Evolutionary conservation across 2,329 filamentous ascomycete species (phyloP).

Genomic region (Alternaria viburni): DNA sequence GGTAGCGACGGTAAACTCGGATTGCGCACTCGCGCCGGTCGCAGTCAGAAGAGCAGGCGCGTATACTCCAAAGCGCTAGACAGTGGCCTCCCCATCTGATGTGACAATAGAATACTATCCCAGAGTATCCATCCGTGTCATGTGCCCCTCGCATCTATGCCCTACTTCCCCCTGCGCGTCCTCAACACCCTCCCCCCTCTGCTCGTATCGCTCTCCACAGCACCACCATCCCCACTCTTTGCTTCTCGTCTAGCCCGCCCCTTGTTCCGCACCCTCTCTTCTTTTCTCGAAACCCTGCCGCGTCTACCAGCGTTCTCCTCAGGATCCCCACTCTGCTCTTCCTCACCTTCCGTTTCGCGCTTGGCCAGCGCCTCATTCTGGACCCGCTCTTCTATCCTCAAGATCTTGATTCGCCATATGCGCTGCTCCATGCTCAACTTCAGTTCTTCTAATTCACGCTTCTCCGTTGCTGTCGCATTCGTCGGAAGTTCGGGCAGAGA

Average conservation of each 20-base stretch:
- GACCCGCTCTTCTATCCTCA: slow-evolving; percentile 2
- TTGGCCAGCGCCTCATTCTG: background rate
- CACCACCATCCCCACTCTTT: background rate
- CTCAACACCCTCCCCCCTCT: background rate
- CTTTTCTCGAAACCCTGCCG: background rate
- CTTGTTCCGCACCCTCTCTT: background rate
- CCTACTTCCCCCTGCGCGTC: background rate
- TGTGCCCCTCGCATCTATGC: accelerated
- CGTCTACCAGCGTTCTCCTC: background rate
- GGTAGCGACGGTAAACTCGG: too few species aligned
- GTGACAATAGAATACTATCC: background rate
- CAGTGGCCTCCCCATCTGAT: background rate
- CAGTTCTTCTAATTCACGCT: slow-evolving; percentile 2
- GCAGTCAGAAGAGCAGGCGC: too few species aligned
- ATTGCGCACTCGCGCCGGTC: too few species aligned
- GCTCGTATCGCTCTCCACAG: background rate
- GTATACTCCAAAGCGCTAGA: background rate
- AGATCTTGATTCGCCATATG: slow-evolving; percentile 7
- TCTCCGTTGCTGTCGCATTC: slow-evolving; percentile 6
- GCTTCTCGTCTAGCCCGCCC: background rate
- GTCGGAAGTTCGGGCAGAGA: background rate
- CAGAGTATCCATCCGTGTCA: background rate
- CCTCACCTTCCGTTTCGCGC: background rate
- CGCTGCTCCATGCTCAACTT: slow-evolving; percentile 8
- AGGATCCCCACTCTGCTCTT: background rate